Evolutionary conservation across 768 basidiomycete genomes (phyloP).

Genomic region (Mycena epipterygia): DNA sequence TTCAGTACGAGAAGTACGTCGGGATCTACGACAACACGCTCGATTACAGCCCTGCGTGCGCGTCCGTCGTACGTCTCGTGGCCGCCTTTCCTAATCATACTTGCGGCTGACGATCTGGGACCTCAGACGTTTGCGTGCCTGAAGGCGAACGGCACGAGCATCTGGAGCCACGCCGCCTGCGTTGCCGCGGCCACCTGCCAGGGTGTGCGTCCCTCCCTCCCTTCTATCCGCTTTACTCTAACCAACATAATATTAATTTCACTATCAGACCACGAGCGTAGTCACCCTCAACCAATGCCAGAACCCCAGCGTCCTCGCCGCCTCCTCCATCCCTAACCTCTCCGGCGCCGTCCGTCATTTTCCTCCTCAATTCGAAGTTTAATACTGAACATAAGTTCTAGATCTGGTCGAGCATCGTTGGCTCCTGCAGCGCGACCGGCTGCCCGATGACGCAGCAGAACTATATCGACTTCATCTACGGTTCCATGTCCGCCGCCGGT

Average conservation of each 20-base stretch:
- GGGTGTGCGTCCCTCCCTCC: conserved; percentile 17
- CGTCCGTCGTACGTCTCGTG: conserved; percentile 5
- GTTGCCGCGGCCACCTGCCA: conserved; percentile 26
- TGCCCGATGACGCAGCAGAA: conserved; percentile 41
- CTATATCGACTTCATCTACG: conserved; percentile 40
- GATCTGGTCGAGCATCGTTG: conserved; percentile 35
- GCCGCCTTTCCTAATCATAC: neutral
- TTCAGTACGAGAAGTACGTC: conserved; percentile 7
- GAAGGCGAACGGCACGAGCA: conserved; percentile 18
- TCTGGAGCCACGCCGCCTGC: conserved; percentile 26
- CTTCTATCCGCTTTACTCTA: too few relatives aligned
- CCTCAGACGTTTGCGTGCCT: conserved; percentile 16
- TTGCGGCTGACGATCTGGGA: neutral
- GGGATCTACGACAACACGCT: conserved; percentile 12
- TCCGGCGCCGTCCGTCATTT: neutral
- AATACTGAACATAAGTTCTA: neutral
- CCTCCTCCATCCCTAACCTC: conserved; percentile 18
- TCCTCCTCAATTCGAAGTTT: neutral
- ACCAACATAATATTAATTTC: too few relatives aligned
- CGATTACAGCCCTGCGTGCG: conserved; percentile 9
- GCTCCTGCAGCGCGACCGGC: conserved; percentile 23
- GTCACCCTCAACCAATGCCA: conserved; percentile 29
- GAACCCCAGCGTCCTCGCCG: conserved; percentile 14
- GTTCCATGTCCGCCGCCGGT: conserved; percentile 23
- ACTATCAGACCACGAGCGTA: too few relatives aligned